These are phyloP conservation scores for Dalbergia oliveri DNA, from an alignment of 306 rosid species.

Conservation along the genomic window DNA sequence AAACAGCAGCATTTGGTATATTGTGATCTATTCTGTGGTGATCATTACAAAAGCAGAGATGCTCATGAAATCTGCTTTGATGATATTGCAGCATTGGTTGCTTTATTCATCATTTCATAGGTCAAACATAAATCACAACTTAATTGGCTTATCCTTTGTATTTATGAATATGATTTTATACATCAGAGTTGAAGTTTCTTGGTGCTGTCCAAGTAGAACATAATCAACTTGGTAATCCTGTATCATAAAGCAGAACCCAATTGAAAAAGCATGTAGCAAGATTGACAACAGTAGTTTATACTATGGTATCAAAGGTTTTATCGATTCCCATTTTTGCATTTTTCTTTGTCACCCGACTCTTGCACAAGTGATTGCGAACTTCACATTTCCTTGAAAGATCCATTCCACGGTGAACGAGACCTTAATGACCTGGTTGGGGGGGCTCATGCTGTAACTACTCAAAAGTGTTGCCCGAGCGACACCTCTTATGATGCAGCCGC, in stretches of 20 bases:
- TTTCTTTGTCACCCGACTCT: too few species aligned
- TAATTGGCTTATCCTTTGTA: conserved; percentile 21
- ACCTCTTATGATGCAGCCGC: too few species aligned
- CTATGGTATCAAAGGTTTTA: neutral
- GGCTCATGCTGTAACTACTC: too few species aligned
- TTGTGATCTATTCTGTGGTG: conserved; percentile 8
- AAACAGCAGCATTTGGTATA: conserved; percentile 23
- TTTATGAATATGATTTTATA: conserved; percentile 20
- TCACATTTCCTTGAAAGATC: neutral
- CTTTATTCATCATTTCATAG: conserved; percentile 6
- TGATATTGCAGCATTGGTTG: conserved; percentile 11
- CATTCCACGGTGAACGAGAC: too few species aligned
- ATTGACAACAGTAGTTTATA: neutral
- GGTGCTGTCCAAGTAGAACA: conserved; percentile 3
- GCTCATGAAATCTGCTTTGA: conserved; percentile 7
- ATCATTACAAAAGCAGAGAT: neutral
- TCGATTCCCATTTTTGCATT: neutral
- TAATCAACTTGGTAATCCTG: neutral
- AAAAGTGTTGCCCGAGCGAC: too few species aligned
- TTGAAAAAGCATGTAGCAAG: neutral
- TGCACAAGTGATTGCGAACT: neutral
- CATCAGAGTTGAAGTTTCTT: conserved; percentile 1
- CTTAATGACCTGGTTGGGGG: too few species aligned
- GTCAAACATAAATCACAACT: conserved; percentile 6
- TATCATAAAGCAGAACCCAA: neutral